phyloP scores from a whole-genome alignment of 176 grass and related monocot species.

The Aegilops sharonensis region DNA sequence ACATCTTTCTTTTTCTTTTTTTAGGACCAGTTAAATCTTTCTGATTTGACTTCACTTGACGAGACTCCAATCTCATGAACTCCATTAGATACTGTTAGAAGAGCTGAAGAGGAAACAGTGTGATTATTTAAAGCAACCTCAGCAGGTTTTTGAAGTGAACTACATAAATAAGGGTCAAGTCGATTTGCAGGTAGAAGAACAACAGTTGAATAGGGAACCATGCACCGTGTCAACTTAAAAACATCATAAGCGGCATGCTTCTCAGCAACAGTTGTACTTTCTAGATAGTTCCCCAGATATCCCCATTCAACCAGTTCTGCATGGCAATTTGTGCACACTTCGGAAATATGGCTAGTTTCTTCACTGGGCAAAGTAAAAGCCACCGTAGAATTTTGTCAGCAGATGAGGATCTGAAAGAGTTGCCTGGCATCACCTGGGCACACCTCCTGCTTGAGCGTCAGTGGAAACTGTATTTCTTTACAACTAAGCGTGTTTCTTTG shows the following conservation, averaged over 20 bases:
- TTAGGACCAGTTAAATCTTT: background rate
- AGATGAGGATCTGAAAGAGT: background rate
- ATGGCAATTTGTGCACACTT: background rate
- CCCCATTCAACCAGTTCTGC: constrained; percentile 26
- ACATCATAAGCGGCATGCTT: background rate
- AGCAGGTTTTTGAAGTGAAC: background rate
- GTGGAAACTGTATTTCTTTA: constrained; percentile 28
- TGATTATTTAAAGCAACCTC: background rate
- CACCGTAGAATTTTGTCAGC: background rate
- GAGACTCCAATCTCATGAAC: constrained; percentile 5
- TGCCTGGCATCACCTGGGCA: constrained; percentile 1
- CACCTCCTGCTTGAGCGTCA: constrained; percentile 30
- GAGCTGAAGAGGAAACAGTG: background rate
- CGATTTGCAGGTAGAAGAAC: background rate
- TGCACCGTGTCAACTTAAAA: constrained; percentile 3
- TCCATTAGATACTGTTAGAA: constrained; percentile 20
- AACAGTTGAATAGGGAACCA: constrained; percentile 10
- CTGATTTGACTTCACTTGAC: too few species aligned
- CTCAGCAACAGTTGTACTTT: background rate
- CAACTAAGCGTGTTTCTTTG: constrained; percentile 19
- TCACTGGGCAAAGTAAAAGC: background rate
- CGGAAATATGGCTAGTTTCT: constrained; percentile 18
- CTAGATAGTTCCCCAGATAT: background rate
- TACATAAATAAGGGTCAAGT: background rate
- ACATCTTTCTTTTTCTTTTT: background rate